Evolutionary conservation across 1,139 yeast genomes (phyloP), one percentile per base, ranked within the genome.

Genomic region (Geotrichum restrictum): DNA sequence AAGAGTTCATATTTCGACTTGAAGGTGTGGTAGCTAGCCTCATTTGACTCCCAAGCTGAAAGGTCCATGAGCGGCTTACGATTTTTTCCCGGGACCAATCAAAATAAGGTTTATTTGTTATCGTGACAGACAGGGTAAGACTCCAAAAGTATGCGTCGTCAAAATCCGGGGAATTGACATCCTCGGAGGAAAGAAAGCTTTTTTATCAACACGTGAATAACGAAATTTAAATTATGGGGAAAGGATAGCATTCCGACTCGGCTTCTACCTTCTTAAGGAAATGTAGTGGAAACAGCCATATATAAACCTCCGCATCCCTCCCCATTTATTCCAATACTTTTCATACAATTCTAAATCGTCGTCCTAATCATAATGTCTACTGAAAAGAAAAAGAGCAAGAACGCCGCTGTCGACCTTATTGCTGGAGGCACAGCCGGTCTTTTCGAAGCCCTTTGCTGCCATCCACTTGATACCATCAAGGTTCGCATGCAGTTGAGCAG

Each of bases 351-450:
- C n/a, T n/a, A n/a, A n/a, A n/a, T n/a, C 29, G 8, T 24, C 29
- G 29, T 24, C 29, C 29, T 36, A 22, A 49, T 27, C 58, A 65
- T 60, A 62, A 56, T 57, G 18, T 47, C 53, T 16, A 51, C 56
- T 38, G 57, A 56, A 36, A 59, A 58, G 48, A 63, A 62, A 54
- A 63, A 63, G 59, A 66, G 64, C 55, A 69, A 70, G 56, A 73
- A 72, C 60, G 77, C 83, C 45, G 81, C 85, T 38, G 79, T 87
- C 56, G 96, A 89, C 69, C 79, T 91, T 64, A 76, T 89, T 53
- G 95, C 98, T 45, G 98, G 98, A 62, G 98, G 98, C 65, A 83
- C 94, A 11, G 98, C 98, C 14, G 98, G 98, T 57, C 77, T 91
- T 58, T 88, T 89, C 68, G 98, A 93, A 74, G 98, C 98, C 19